A percentile compares a stretch with the other conserved stretches of the same genome.
phyloP scores from a whole-genome alignment of 345 rosid genomes.

The Camelina hispida region DNA sequence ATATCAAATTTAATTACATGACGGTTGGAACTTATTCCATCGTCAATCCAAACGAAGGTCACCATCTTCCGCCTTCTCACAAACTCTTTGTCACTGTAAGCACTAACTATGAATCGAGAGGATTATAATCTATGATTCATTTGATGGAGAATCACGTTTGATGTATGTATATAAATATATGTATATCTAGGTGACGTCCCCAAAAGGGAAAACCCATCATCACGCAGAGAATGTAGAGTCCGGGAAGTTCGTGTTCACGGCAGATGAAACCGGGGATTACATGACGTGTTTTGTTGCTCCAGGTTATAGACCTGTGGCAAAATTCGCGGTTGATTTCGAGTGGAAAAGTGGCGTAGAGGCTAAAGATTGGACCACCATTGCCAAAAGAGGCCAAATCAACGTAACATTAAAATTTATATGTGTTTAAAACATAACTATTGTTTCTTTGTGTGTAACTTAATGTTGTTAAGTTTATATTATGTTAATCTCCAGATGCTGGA shows the following conservation, averaged over 20 bases:
- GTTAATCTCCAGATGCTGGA: constrained; percentile 55
- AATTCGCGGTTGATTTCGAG: constrained; percentile 64
- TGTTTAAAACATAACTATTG: neutral
- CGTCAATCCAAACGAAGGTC: constrained; percentile 60
- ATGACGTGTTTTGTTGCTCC: constrained; percentile 64
- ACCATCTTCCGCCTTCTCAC: constrained; percentile 63
- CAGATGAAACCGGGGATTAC: constrained; percentile 67
- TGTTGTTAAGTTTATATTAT: neutral
- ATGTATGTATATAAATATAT: neutral
- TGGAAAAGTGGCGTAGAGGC: constrained; percentile 81
- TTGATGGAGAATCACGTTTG: neutral
- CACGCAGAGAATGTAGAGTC: constrained; percentile 60
- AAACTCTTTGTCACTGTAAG: constrained; percentile 66
- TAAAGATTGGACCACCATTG: constrained; percentile 78
- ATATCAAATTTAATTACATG: constrained; percentile 66
- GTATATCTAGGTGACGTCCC: constrained; percentile 61
- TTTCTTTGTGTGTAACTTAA: neutral
- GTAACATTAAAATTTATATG: constrained; percentile 42
- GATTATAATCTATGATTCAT: neutral
- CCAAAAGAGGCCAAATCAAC: constrained; percentile 71
- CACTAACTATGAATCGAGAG: neutral
- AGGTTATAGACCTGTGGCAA: constrained; percentile 45
- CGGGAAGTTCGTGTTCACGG: constrained; percentile 76
- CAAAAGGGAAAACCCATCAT: constrained; percentile 63
- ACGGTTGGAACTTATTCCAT: constrained; percentile 65